A percentile compares a stretch with the other conserved stretches of the same genome.
These are phyloP conservation scores for Spergularia azorica DNA, from an alignment of 179 eudicot species.

Conservation along the genomic window DNA sequence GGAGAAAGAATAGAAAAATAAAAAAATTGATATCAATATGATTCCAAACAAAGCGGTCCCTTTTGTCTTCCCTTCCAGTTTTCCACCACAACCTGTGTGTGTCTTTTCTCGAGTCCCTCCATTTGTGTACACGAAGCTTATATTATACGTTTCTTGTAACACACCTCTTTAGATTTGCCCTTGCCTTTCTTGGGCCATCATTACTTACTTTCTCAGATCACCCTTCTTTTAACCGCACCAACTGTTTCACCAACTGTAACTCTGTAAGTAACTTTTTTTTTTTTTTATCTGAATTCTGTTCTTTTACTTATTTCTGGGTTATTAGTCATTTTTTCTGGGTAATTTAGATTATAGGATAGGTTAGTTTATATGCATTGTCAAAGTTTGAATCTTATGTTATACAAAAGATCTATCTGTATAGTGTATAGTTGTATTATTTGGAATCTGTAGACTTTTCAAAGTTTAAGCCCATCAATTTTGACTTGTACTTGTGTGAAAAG, in stretches of 20 bases:
- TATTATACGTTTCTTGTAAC: not conserved
- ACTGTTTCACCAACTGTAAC: not conserved
- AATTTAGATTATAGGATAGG: not conserved
- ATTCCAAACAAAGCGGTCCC: constrained; percentile 11
- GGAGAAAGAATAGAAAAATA: not conserved
- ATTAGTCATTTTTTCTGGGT: not conserved
- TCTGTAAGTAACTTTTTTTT: constrained; percentile 15
- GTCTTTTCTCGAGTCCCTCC: not conserved
- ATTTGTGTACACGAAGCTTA: not conserved
- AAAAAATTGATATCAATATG: constrained; percentile 8
- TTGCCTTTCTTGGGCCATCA: not conserved
- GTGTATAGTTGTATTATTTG: not conserved
- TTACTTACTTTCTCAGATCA: constrained; percentile 23
- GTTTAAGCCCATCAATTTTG: constrained; percentile 30
- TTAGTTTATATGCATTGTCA: constrained; percentile 20
- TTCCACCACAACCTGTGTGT: constrained; percentile 5
- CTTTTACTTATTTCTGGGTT: not conserved
- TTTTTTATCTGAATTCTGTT: not conserved
- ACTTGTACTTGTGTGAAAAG: constrained; percentile 26
- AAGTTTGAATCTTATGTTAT: not conserved
- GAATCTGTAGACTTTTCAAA: constrained; percentile 20
- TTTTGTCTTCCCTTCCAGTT: constrained; percentile 18
- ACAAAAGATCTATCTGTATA: constrained; percentile 6
- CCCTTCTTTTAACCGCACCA: constrained; percentile 15
- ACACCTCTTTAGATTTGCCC: not conserved